Evolutionary conservation across 1,284 basidiomycete genomes (phyloP), one percentile per base, ranked within the genome.

Genomic region (Malassezia dermatis): DNA sequence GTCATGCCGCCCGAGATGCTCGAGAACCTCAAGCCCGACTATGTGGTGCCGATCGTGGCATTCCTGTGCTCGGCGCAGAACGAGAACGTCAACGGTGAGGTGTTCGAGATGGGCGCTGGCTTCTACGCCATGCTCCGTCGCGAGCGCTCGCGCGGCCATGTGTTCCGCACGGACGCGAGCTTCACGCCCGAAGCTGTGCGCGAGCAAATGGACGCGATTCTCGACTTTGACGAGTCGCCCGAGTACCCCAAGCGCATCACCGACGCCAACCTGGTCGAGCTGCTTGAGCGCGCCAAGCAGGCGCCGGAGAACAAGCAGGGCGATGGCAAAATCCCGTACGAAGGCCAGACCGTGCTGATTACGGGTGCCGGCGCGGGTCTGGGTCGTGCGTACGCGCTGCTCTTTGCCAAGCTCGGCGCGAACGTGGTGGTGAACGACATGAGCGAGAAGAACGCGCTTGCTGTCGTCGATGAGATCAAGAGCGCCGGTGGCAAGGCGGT

Each of bases 351-450:
- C 3, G 88, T 88, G 56, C 84, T 98, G 64, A 81, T 98, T 67
- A 98, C 94, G 2, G 94, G 94, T 60, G 67, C 66, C 11, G 66
- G 65, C 57, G 67, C 65, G 39, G 68, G 66, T 65, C 84, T 99
- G 30, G 94, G 94, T 24, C 84, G 90, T 43, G 83, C 84, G 4
- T 95, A 98, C 75, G 88, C 94, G 0, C 79, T 85, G 54, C 87
- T 94, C 84, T 98, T 87, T 70, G 88, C 81, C 39, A 83, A 82
- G 59, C 81, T 91, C 4, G 94, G 94, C 28, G 93, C 89, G 21
- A 96, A 95, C 69, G 88, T 99, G 31, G 88, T 98, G 39, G 83
- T 98, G 58, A 99, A 98, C 76, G 94, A 99, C 73, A 85, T 98
- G 54, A 88, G 81, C 71, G 85, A 86, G 71, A 86, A 88, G 67